These are phyloP conservation scores for Amylocystis lapponica DNA, from an alignment of 768 basidiomycete species.

Conservation along the genomic window DNA sequence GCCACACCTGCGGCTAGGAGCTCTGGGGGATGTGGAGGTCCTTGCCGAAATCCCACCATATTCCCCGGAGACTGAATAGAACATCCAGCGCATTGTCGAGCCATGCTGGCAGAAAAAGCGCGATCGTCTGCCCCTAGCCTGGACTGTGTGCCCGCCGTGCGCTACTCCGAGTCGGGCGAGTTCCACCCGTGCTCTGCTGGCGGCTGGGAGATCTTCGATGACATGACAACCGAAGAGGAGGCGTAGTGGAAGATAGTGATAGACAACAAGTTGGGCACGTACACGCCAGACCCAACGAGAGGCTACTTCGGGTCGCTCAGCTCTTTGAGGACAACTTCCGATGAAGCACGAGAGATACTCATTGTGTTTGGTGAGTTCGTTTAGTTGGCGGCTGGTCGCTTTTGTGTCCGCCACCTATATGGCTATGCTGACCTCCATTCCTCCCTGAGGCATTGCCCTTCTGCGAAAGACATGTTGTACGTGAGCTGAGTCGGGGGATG, in stretches of 20 bases:
- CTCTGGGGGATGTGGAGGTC: conserved; percentile 49
- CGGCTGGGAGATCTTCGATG: conserved; percentile 61
- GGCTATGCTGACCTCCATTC: too few species aligned
- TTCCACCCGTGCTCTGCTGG: conserved; percentile 70
- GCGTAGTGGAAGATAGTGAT: conserved; percentile 78
- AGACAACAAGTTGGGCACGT: conserved; percentile 85
- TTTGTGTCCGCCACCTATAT: too few species aligned
- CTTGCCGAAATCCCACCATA: conserved; percentile 66
- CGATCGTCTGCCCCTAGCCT: conserved; percentile 22
- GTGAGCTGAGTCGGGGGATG: too few species aligned
- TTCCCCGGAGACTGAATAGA: conserved; percentile 52
- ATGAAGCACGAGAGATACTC: too few species aligned
- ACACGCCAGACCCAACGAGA: conserved; percentile 61
- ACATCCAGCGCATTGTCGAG: conserved; percentile 61
- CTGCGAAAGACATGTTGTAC: too few species aligned
- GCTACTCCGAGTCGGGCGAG: conserved; percentile 72
- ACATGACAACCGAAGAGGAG: conserved; percentile 44
- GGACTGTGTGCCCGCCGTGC: conserved; percentile 60
- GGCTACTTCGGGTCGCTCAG: conserved; percentile 56
- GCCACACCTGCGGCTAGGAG: conserved; percentile 42
- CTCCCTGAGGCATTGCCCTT: too few species aligned
- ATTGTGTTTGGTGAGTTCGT: too few species aligned
- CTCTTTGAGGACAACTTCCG: conserved; percentile 72
- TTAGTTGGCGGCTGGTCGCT: too few species aligned
- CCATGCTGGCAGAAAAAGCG: conserved; percentile 23